Evolutionary conservation across 805 yeast species (phyloP), one percentile per base, ranked within the genome.

Genomic region (Lachancea dasiensis): DNA sequence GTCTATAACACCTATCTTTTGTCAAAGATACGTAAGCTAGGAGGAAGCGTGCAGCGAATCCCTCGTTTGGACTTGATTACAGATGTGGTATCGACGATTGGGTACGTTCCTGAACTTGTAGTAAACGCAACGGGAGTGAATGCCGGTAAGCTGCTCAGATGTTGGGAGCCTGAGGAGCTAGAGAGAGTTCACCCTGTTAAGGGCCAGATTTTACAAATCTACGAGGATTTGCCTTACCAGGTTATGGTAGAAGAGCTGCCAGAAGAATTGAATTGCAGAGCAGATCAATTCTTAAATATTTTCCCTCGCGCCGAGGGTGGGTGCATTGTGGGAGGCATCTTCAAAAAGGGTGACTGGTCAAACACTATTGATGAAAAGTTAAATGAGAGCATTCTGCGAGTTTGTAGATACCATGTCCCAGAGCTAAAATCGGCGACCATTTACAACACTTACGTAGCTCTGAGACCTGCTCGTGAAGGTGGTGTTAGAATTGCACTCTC

Each of bases 291-390:
- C 34, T 59, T 79, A 19, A 79, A 80, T 50, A 61, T 75, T 24
- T 73, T 80, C 67, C 86, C 86, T n/a, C 60, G 86, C 39, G 74
- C 73, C 43, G 86, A 80, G 58, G 86, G 86, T n/a, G 84, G 83
- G 31, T 65, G 75, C 23, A 74, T 80, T 27, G 68, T 80, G 40
- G 87, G 86, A 3, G 87, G 86, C 8, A 49, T 63, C 11, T 54
- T 54, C 38, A 34, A 46, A 9, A 44, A 50, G 10, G 48, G 58
- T 27, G 52, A 62, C 20, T 64, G 63, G 59, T 50, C 58, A 5
- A 43, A 54, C 0, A 50, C 47, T 3, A 61, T 63, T 28, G 79
- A 77, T 45, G 50, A 54, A 3, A 71, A 54, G 11, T 60, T 77
- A 36, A 66, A 74, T 1, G 49, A 67, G 36, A 61, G 84, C 34